Base-by-base conservation (phyloP, 331 rosid species). In the Pyracantha coccinea region DNA sequence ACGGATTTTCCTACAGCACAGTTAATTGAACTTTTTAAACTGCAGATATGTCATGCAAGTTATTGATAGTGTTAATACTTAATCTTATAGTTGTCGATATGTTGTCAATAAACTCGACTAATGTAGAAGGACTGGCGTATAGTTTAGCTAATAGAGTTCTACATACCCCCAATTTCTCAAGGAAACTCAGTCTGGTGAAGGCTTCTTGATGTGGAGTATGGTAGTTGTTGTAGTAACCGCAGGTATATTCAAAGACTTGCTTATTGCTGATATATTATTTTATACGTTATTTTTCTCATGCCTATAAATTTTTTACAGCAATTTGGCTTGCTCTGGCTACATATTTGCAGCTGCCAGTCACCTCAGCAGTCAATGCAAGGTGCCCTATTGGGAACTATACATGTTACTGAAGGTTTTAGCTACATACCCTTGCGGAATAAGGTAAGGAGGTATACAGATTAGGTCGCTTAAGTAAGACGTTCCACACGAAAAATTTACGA, bases 311-410 rank as follows among this genome's bases (percentile, higher is more conserved):
- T 72, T 61, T 20, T 74, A 35, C 78, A 79, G 78, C 70, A 66
- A 66, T 79, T 32, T 79, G 82, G 82, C 65, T 79, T 20, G 69
- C 69, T 72, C 29, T 73, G 69, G 82, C 82, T 24, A 73, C 74
- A 25, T 72, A 66, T 38, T 20, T 38, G 31, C 55, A 67, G 64
- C 55, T 79, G 59, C 82, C 82, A 16, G 74, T 79, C 50, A 16
- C 29, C 64, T 33, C 68, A 72, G 27, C 82, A 79, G 32, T 79
- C 82, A 8, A 66, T 66, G 32, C 82, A 79, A 19, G 68, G 82
- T 57, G 78, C 82, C 57, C 64, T 79, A 3, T 44, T 73, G 8
- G 82, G 78, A 25, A 73, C 82, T 28, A 14, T 79, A 72, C 69
- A 72, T 66, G 78, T 73, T 16, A 73, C 82, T n/a, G 69, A 78